phyloP scores from a whole-genome alignment of 2,329 filamentous ascomycete genomes.

The Penicillium psychrosexuale region DNA sequence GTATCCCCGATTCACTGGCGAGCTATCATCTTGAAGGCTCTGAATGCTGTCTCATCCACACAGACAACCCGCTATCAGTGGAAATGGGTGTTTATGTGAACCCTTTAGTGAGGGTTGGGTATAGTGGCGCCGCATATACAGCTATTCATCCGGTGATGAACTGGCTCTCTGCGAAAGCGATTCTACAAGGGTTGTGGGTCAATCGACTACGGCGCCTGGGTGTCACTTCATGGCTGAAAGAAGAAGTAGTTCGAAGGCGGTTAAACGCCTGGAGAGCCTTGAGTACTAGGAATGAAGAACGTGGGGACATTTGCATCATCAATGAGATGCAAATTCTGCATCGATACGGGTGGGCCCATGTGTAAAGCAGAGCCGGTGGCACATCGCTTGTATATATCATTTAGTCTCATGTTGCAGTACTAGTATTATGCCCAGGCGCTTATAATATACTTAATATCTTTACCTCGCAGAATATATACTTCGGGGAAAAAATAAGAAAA shows the following conservation, averaged over 20 bases:
- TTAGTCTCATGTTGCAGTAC: neutral
- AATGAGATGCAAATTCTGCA: constrained; percentile 26
- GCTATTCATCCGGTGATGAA: constrained; percentile 22
- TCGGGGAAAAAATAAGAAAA: neutral
- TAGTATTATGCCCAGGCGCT: neutral
- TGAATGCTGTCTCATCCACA: constrained; percentile 66
- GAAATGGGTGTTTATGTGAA: constrained; percentile 39
- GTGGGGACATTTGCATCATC: constrained; percentile 19
- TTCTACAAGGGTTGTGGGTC: constrained; percentile 57
- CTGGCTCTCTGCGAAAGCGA: constrained; percentile 51
- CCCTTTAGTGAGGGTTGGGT: constrained; percentile 41
- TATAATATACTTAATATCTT: neutral
- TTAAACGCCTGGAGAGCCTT: constrained; percentile 36
- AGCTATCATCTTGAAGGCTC: constrained; percentile 61
- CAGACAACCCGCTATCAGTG: constrained; percentile 35
- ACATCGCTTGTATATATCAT: neutral
- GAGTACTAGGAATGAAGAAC: constrained; percentile 11
- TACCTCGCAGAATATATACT: neutral
- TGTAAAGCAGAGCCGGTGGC: neutral
- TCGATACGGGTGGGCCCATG: constrained; percentile 21
- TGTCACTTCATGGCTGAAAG: constrained; percentile 33
- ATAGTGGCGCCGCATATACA: constrained; percentile 28
- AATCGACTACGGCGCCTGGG: constrained; percentile 54
- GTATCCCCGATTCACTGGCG: constrained; percentile 60
- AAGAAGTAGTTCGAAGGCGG: constrained; percentile 29